Evolutionary conservation across 1,284 basidiomycete genomes (phyloP), one percentile per base, ranked within the genome.

Genomic region (Trichosporon sp.): DNA sequence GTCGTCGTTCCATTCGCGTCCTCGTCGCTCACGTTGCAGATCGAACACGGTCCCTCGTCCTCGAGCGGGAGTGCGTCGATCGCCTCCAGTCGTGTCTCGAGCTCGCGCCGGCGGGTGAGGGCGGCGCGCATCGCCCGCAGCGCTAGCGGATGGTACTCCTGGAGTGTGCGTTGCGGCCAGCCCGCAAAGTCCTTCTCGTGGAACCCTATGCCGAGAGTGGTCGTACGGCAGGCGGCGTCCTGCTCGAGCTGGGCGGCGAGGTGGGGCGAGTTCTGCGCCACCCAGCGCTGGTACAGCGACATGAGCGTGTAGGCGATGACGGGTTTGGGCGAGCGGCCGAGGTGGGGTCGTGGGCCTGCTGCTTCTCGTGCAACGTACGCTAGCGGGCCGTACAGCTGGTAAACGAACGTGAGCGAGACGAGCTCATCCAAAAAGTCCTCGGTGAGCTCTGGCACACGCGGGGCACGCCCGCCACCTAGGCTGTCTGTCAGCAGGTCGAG

Each of bases 281-380:
- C 59, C 59, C 59, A 63, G 14, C 59, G 59, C 31, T 63, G 59
- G n/a, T 63, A 63, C 31, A 63, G 59, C 16, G 59, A 63, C 59
- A 37, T 32, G 32, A 63, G 59, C 59, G 59, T 63, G 59, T 63
- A 63, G 4, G 59, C 59, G 32, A n/a, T 63, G 31, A 63, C 59
- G 14, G 59, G 5, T 32, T 63, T n/a, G 16, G 32, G 59, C 16
- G 59, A 63, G 32, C 32, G 31, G 31, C 59, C 59, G 59, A 63
- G 59, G 31, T 63, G 32, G n/a, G 59, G 59, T 5, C 59, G 31
- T 4, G 59, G 59, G 6, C 59, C 59, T 16, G 59, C 59, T 14
- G 32, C 31, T n/a, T 63, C 59, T 32, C 59, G 59, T 1, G 59
- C 59, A 5, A 63, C 31, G 31, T 35, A 63, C 31, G 31, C 31